Evolutionary conservation across 2,329 filamentous ascomycete species (phyloP), one percentile per base, ranked within the genome.

Genomic region (Fusarium stilboides): DNA sequence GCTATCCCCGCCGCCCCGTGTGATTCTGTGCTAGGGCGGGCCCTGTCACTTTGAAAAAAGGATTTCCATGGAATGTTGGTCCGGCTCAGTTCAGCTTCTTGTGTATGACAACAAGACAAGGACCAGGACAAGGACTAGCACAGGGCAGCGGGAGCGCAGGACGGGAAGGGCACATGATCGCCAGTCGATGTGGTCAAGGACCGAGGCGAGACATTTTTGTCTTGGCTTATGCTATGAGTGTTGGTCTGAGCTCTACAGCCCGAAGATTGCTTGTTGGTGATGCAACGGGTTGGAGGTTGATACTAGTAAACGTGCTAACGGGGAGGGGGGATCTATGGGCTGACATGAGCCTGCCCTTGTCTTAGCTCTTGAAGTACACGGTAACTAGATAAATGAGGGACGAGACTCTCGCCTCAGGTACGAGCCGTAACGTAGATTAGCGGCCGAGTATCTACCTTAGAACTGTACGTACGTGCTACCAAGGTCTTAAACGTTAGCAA

Each of bases 91-190:
- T 31, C 28, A 31, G 28, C 28, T 31, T 31, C 28, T 31, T 31
- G 10, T 31, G 28, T 31, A 31, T 31, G 28, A 13, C 28, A 31
- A 31, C 28, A 13, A 31, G 10, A 28, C 8, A 28, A 46, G 13
- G 45, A 47, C 19, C 36, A 17, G 20, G n/a, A 26, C 20, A 37
- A 33, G 20, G n/a, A 26, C 20, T 26, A 33, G 22, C 36, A 43
- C 37, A 28, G 50, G 44, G 28, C n/a, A 61, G 40, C 39, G 34
- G 39, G 20, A 65, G 34, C 49, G 22, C 62, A 59, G 58, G 40
- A 26, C 64, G 49, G 65, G 45, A 68, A 51, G 46, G 40, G 64
- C 65, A 68, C 65, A 68, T 68, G 65, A 60, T 59, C 65, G 42
- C 42, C 40, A 56, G 49, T 47, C 43, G 58, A 68, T 68, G 65